Evolutionary conservation across 2,329 filamentous ascomycete species (phyloP), one percentile per base, ranked within the genome.

Genomic region (Colletotrichum phormii): DNA sequence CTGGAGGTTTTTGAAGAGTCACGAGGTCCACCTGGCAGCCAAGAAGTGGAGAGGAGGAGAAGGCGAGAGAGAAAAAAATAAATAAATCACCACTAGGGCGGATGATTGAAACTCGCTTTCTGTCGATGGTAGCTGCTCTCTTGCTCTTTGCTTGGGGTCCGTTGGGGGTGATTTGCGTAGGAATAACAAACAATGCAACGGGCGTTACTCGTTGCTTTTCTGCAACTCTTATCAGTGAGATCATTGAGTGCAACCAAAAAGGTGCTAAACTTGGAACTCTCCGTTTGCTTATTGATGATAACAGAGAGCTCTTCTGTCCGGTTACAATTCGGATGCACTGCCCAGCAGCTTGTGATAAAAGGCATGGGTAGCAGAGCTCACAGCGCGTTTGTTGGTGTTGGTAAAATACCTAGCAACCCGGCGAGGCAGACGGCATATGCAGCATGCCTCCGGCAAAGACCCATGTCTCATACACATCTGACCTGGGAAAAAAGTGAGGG

Each of bases 231-330:
- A 72, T 69, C 69, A 53, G 22, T 62, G 58, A 58, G 53, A 61
- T 24, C 58, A 68, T 49, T 49, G 42, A 72, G 26, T 54, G 31
- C 13, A 54, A 26, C 3, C 59, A 64, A 57, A 54, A 54, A 42
- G 37, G 54, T 13, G 4, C 60, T 29, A 49, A 7, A 35, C 57
- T 61, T 33, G 29, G 29, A 49, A 18, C 15, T 8, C 1, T 18
- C n/a, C 7, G 42, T 24, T 72, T 64, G 53, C 67, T 72, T 70
- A 70, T 72, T 70, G 37, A 53, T 62, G 65, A 64, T 55, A 72
- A 69, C 29, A 58, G 33, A 69, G 54, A 58, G 46, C 31, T 26
- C 26, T 12, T 57, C 6, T 49, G 42, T 49, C 42, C 42, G 42
- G 42, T 49, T 22, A 49, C 42, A 4, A n/a, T 18, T 42, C 18